Base-by-base conservation (phyloP, 2,329 filamentous ascomycete genomes). In the Raffaelea arxii region DNA sequence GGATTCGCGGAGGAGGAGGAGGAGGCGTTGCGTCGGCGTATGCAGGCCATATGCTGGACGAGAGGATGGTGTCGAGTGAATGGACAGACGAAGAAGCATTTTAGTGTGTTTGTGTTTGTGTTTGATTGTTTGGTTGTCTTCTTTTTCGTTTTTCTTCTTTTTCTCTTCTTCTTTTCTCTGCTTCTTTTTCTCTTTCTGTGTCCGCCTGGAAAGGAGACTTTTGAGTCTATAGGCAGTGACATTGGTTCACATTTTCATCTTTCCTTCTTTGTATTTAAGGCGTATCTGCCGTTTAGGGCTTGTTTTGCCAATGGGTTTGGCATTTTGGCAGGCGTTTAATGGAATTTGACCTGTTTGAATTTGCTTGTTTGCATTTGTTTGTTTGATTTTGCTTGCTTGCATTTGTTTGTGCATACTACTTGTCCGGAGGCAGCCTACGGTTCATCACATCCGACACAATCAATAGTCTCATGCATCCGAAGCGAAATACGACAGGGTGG, bases 11-110 rank as follows among this genome's bases (percentile, higher is more conserved):
- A 0, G 27, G 27, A 9, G 27, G 27, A 30, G 27, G 27, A 16
- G 27, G 27, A 30, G 27, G 27, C 27, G 27, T 16, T 9, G 27
- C 67, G 6, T 32, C 48, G 4, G 56, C 63, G 39, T 72, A 75
- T 59, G 64, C 63, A 32, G 69, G 68, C 10, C 67, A 70, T 51
- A 66, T 65, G 35, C 69, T 65, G 32, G 78, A 76, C n/a, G 75
- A 77, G 59, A 70, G 78, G 27, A 77, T 80, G 50, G 65, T 75
- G n/a, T 80, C 75, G 12, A 80, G 77, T 60, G 79, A 82, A 57
- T 83, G 79, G 79, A 80, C 77, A 2, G 79, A 82, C 51, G 78
- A 82, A 58, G 78, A 82, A 59, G 73, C 68, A 30, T 80, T 71
- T 56, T 79, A 57, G 65, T 42, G 18, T 19, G n/a, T 25, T 35